Percentiles rank a stretch among this genome's conserved stretches.
These are phyloP conservation scores for Sclerotinia borealis DNA, from an alignment of 2,329 filamentous ascomycete genomes.

Conservation along the genomic window DNA sequence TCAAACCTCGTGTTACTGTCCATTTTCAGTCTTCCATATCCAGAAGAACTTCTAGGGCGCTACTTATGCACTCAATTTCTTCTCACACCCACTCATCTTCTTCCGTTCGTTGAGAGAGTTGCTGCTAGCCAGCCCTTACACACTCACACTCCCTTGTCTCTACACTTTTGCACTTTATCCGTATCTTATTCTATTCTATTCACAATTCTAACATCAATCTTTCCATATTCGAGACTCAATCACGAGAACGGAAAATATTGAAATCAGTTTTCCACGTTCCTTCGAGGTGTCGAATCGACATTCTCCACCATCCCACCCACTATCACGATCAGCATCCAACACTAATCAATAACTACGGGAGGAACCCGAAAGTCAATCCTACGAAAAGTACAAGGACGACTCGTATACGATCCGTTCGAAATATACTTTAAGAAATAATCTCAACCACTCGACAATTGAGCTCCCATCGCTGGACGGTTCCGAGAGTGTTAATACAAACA, in stretches of 20 bases:
- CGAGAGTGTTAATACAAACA: conserved; percentile 4
- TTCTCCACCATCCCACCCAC: neutral
- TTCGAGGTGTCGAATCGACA: neutral
- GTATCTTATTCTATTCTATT: neutral
- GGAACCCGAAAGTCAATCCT: neutral
- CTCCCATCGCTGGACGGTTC: conserved; percentile 9
- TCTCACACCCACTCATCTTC: neutral
- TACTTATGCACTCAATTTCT: neutral
- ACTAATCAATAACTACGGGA: conserved; percentile 12
- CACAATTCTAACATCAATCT: conserved; percentile 1
- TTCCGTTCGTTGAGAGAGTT: neutral
- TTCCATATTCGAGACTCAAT: neutral
- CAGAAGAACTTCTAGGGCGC: conserved; percentile 7
- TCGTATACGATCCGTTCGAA: neutral
- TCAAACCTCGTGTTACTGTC: neutral
- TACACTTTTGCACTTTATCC: neutral
- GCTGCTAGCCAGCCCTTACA: conserved; percentile 13
- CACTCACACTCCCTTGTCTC: conserved; percentile 10
- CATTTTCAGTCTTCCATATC: conserved; percentile 6
- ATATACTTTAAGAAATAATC: conserved; percentile 9
- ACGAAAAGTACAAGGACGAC: neutral
- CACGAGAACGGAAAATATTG: conserved; percentile 9
- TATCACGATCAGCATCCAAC: conserved; percentile 1
- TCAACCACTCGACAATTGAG: neutral
- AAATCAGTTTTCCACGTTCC: conserved; percentile 2